Evolutionary conservation across 305 asterid genomes (phyloP), one percentile per base, ranked within the genome.

Genomic region (Petunia hybrid): DNA sequence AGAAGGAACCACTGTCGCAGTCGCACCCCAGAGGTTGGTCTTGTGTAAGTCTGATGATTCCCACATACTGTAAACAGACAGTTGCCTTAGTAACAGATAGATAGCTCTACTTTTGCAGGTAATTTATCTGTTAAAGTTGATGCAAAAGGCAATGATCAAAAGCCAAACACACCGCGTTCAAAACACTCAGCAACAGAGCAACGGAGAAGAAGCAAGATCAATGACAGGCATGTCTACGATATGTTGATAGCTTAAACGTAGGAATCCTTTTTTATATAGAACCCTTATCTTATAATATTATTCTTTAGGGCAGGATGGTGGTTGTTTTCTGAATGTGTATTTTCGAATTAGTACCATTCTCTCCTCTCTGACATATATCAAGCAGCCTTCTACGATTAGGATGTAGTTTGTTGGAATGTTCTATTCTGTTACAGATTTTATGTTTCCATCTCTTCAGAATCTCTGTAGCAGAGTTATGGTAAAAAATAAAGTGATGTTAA

Each of bases 121-220:
- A 85, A 85, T 82, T 84, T 90, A 31, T 77, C 93, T 4, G 89
- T 93, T 51, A 97, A 95, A 85, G 86, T 89, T 85, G 96, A 93
- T 87, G 91, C 91, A 56, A 91, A 88, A 86, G 83, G 84, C 80
- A 80, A 69, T 41, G 93, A 90, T 76, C 97, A 94, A 84, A 97
- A 88, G 86, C 97, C 99, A 45, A 94, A 83, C 84, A 97, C 99
- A 64, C 95, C 99, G 1, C 98, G 99, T 69, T 97, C 99, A 8
- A 97, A 95, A 80, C 99, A 97, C 90, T 97, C 99, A 1, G 99
- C 98, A 78, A 97, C 99, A 41, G 99, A 97, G 89, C 99, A 97
- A 77, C 99, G 99, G 31, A 89, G 99, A 88, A 91, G 99, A 87
- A 89, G 99, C 93, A 97, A 97, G 88, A 97, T 97, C 83, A 97